These are phyloP conservation scores for Candida sanyaensis DNA, from an alignment of 1,139 yeast species.

Conservation along the genomic window DNA sequence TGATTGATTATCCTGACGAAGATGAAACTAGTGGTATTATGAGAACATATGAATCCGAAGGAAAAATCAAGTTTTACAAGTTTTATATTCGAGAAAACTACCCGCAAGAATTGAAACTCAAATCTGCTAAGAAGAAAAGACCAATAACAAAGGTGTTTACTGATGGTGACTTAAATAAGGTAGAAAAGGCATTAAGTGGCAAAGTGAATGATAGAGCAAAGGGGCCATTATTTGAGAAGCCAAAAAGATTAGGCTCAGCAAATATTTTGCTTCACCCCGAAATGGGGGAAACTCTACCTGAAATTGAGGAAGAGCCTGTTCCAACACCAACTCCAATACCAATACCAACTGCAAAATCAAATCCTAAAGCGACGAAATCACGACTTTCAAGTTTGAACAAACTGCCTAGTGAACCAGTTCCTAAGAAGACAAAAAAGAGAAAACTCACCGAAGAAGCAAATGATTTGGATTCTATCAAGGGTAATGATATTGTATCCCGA, in stretches of 20 bases:
- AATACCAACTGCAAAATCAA: too few relatives aligned
- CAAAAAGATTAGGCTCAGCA: background rate
- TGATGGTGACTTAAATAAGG: constrained; percentile 10
- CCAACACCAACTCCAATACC: constrained; percentile 11
- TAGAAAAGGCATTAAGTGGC: constrained; percentile 21
- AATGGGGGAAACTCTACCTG: background rate
- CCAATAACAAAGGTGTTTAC: constrained; percentile 6
- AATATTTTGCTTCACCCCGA: constrained; percentile 1
- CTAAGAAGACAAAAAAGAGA: constrained; percentile 7
- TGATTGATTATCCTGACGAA: constrained; percentile 24
- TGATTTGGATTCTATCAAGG: constrained; percentile 1
- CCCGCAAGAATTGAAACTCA: constrained; percentile 5
- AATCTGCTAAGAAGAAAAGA: constrained; percentile 12
- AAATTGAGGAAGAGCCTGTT: constrained; percentile 6
- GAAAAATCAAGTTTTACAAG: constrained; percentile 71
- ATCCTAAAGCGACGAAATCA: background rate
- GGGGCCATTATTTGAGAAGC: background rate
- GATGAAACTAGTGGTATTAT: constrained; percentile 40
- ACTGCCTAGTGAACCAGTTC: background rate
- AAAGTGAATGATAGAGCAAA: constrained; percentile 12
- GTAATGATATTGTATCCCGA: background rate
- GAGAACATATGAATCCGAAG: constrained; percentile 70
- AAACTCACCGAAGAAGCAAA: background rate
- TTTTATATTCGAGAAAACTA: constrained; percentile 42
- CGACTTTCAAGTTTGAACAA: constrained; percentile 2